Evolutionary conservation across 352 stramenopile genomes (phyloP), one percentile per base, ranked within the genome.

Genomic region (Globisporangium abappressorium): DNA sequence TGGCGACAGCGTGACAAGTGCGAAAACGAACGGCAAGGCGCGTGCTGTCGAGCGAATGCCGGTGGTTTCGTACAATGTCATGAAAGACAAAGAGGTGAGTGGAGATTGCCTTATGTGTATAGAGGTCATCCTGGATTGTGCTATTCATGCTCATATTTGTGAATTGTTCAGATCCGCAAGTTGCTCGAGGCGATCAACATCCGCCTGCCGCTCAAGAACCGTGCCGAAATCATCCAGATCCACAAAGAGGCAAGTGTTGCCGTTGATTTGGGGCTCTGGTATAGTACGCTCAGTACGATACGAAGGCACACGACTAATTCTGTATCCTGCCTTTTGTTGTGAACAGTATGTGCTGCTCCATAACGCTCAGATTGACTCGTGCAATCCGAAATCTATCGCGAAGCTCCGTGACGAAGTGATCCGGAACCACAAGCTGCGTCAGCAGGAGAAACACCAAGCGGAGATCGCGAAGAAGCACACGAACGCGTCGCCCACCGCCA

Each of bases 191-290:
- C 67, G 15, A 93, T 91, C 57, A 83, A 80, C 56, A 80, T 95
- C 34, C 76, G 78, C 30, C 67, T 82, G 11, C 65, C 69, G 6
- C 80, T 87, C 26, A 92, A 89, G 66, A 89, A 87, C 65, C 76
- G 85, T 38, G 85, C 94, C n/a, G 85, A 92, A 49, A 93, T 94
- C 69, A 92, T 95, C 68, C 83, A 92, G 65, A 90, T 92, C 62
- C 87, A 95, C 76, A 95, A 95, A 80, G 87, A 95, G 24, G 24
- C 24, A 26, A 26, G 24, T 26, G 24, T 26, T 26, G 24, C 24
- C 24, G 24, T 15, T 54, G 12, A 14, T 41, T 2, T 41, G 5
- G 41, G 41, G 14, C 14, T 47, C 5, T 7, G 41, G 5, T n/a
- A 47, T 47, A 8, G 41, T n/a, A 47, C 14, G n/a, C 41, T 47